These are phyloP conservation scores for Lactarius hatsudake DNA, from an alignment of 768 basidiomycete genomes.

Conservation along the genomic window DNA sequence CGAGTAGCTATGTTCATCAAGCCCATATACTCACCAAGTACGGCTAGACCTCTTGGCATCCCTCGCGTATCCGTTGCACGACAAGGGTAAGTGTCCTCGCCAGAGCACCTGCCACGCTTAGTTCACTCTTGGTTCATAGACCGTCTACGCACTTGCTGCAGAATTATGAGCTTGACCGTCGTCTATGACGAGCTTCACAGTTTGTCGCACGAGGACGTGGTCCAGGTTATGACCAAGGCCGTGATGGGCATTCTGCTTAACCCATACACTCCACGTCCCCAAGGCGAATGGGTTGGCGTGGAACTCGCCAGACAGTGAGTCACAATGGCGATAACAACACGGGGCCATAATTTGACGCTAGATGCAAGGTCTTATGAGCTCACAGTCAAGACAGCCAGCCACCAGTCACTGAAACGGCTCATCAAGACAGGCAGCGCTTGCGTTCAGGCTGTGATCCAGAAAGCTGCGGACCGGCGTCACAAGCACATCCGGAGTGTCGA, in stretches of 20 bases:
- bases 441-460: background rate
- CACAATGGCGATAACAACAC: background rate
- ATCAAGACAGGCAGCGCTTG: background rate
- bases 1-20: background rate
- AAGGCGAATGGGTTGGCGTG: slow-evolving; percentile 14
- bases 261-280: slow-evolving; percentile 22
- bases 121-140: background rate
- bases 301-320: slow-evolving; percentile 24
- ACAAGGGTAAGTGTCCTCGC: slow-evolving; percentile 8
- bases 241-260: slow-evolving; percentile 21
- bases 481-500: background rate
- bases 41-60: slow-evolving; percentile 25
- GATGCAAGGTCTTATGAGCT: slow-evolving; percentile 17
- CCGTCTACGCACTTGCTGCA: slow-evolving; percentile 21
- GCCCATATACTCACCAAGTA: background rate
- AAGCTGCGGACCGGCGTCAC: background rate
- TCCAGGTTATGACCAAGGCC: slow-evolving; percentile 4
- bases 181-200: slow-evolving; percentile 26
- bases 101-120: background rate
- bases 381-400: slow-evolving; percentile 13
- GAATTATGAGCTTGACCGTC: slow-evolving; percentile 11
- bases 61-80: slow-evolving; percentile 18
- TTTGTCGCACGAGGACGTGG: background rate
- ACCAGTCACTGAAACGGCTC: slow-evolving; percentile 10
- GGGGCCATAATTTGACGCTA: background rate